Evolutionary conservation across 345 rosid species (phyloP), one percentile per base, ranked within the genome.

Genomic region (Sonneratia alba): DNA sequence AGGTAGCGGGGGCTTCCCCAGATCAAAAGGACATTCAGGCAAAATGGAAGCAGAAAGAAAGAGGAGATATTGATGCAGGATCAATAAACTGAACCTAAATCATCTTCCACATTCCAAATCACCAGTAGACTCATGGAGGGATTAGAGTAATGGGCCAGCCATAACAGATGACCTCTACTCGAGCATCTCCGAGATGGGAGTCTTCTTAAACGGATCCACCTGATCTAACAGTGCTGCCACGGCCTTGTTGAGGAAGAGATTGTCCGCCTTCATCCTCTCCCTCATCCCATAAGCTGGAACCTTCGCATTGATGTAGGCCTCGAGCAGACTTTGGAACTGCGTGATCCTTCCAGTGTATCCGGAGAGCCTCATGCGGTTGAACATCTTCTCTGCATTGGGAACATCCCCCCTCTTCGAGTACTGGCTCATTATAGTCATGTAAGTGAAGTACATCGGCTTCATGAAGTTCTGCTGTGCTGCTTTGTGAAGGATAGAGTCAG

Each of bases 201-300:
- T 89, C 85, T 80, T 88, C 88, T 85, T 87, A 81, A 92, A 91
- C 0, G 98, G 87, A 76, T 91, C 97, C 0, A 82, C 85, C 76
- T 76, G 80, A 76, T 79, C 79, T 74, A 92, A 74, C 66, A 82
- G 88, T 27, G 84, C 81, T 9, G 88, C 84, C 79, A 90, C 64
- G 0, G 74, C 48, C 75, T 83, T 90, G 71, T 77, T 85, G 12
- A 96, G 98, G 76, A 92, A 90, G 56, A 92, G 69, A 59, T 87
- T 87, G 71, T 96, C 98, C 0, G 91, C 97, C 82, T 80, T 85
- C 89, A 92, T 86, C 77, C 99, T 85, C 57, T 92, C 96, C 81
- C 91, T 76, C 36, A 96, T 86, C 63, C 98, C 98, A 76, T 92
- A 96, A 24, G 90, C 92, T 15, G 91, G 93, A 27, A 79, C 73